These are phyloP conservation scores for Blastobotrys parvus DNA, from an alignment of 805 yeast genomes.

Conservation along the genomic window DNA sequence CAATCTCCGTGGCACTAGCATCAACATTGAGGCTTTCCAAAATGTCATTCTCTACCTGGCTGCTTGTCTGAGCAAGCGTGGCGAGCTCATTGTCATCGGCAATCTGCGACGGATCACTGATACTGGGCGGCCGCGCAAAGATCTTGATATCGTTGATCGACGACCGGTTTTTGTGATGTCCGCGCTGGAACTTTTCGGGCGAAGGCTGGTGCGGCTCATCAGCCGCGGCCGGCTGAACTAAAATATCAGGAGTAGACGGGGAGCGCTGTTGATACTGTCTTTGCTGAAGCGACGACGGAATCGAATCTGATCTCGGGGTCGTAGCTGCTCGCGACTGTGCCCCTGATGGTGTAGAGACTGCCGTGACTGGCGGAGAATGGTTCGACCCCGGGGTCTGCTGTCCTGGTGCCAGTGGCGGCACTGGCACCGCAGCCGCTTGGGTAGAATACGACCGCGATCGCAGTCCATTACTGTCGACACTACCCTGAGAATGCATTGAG, in stretches of 20 bases:
- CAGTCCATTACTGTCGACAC: too few relatives aligned
- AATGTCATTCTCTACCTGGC: background rate
- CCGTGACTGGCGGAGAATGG: too few relatives aligned
- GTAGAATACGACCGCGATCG: too few relatives aligned
- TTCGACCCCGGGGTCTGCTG: too few relatives aligned
- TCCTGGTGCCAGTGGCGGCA: too few relatives aligned
- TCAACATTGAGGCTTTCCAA: background rate
- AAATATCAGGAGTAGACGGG: background rate
- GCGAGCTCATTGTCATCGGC: background rate
- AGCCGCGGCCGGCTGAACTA: background rate
- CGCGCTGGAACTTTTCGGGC: background rate
- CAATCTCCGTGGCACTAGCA: background rate
- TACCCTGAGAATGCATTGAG: too few relatives aligned
- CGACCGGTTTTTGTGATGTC: constrained; percentile 8
- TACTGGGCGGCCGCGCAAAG: constrained; percentile 3
- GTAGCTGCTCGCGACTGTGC: too few relatives aligned
- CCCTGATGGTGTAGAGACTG: too few relatives aligned
- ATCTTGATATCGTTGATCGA: constrained; percentile 9
- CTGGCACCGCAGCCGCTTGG: too few relatives aligned
- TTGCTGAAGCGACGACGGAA: too few relatives aligned
- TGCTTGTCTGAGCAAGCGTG: background rate
- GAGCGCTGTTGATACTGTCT: too few relatives aligned
- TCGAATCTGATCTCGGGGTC: too few relatives aligned
- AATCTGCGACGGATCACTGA: background rate
- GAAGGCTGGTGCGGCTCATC: background rate